Percentiles rank a stretch among this genome's conserved stretches.
phyloP scores from a whole-genome alignment of 768 basidiomycete genomes.

The Chalciporus chontae region DNA sequence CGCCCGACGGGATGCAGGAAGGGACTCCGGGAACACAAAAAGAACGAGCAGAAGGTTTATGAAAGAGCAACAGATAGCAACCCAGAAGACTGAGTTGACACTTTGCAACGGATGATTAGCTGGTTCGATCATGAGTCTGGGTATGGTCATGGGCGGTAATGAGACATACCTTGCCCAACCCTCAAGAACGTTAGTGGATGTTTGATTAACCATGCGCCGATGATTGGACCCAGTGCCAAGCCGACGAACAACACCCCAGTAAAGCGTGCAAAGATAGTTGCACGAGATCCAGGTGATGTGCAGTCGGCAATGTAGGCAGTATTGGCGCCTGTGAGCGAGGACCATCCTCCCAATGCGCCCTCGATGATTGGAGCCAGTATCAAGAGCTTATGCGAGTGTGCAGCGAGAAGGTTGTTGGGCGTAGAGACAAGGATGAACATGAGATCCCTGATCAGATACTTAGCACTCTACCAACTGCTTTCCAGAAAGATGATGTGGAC shows the following conservation, averaged over 20 bases:
- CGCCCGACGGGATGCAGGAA: constrained; percentile 29
- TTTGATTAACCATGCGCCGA: constrained; percentile 52
- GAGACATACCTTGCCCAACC: constrained; percentile 22
- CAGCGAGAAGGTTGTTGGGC: constrained; percentile 51
- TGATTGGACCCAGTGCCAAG: constrained; percentile 72
- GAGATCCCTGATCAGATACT: constrained; percentile 53
- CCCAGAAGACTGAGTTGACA: constrained; percentile 53
- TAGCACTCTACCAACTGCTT: background rate
- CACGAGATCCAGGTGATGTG: constrained; percentile 78
- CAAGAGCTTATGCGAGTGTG: constrained; percentile 71
- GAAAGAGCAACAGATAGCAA: constrained; percentile 42
- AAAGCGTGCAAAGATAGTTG: constrained; percentile 63
- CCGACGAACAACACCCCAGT: constrained; percentile 77
- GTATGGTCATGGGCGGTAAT: background rate
- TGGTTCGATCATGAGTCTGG: constrained; percentile 10
- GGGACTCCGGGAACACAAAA: constrained; percentile 59
- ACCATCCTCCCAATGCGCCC: constrained; percentile 78
- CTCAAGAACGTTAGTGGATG: constrained; percentile 36
- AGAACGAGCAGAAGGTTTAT: constrained; percentile 56
- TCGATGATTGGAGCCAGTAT: constrained; percentile 77
- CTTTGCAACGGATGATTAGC: constrained; percentile 34
- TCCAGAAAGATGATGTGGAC: constrained; percentile 32
- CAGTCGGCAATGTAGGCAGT: constrained; percentile 72
- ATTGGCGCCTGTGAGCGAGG: constrained; percentile 58
- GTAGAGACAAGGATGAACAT: constrained; percentile 77